These are phyloP conservation scores for Erysimum cheiranthoides DNA, from an alignment of 345 rosid species.

Conservation along the genomic window DNA sequence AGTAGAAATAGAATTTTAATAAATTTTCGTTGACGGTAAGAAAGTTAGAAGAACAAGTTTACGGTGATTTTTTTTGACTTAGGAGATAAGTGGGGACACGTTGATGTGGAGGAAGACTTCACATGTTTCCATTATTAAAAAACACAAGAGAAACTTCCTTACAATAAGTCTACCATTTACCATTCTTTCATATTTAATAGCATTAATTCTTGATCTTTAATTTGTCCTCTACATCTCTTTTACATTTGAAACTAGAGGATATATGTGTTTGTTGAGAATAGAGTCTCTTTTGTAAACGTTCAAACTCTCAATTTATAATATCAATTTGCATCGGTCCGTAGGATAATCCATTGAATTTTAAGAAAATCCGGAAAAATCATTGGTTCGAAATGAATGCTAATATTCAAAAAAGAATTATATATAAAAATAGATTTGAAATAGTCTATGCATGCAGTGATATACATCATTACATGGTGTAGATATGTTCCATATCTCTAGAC, in stretches of 20 bases:
- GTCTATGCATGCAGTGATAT: neutral
- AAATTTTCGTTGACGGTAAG: conserved; percentile 25
- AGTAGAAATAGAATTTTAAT: neutral
- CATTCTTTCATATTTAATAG: neutral
- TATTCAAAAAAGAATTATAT: neutral
- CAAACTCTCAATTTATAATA: neutral
- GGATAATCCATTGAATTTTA: neutral
- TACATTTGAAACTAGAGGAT: neutral
- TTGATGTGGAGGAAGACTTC: conserved; percentile 27
- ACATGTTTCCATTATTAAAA: neutral
- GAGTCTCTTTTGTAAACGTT: neutral
- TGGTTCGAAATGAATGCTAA: neutral
- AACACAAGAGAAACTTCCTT: conserved; percentile 4
- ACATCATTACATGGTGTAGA: neutral
- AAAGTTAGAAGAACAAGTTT: neutral
- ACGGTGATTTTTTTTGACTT: conserved; percentile 6
- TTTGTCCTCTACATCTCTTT: neutral
- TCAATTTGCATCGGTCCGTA: neutral
- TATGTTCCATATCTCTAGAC: neutral
- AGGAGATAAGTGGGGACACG: conserved; percentile 30
- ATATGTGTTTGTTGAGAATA: neutral
- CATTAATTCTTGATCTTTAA: neutral
- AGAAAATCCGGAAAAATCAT: neutral
- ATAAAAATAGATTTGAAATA: neutral
- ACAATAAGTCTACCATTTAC: conserved; percentile 5